Evolutionary conservation across 768 basidiomycete genomes (phyloP).

Genomic region (Suillus bovinus): DNA sequence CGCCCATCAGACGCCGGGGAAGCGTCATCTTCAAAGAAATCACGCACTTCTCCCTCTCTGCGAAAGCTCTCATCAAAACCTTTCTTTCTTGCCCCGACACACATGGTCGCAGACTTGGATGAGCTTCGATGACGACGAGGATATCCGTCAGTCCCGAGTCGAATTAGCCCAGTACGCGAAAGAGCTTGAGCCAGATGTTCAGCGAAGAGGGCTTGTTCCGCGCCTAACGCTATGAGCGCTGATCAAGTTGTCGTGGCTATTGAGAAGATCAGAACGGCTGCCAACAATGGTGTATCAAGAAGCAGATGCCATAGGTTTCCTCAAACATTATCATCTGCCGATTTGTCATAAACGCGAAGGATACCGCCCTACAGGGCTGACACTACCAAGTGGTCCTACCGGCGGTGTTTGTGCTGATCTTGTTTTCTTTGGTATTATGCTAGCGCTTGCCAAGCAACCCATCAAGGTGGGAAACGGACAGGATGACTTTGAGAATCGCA

Average conservation of each 20-base stretch:
- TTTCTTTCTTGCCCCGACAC: constrained; percentile 39
- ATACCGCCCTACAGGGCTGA: constrained; percentile 49
- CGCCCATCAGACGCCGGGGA: constrained; percentile 35
- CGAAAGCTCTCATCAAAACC: constrained; percentile 35
- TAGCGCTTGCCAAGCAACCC: constrained; percentile 45
- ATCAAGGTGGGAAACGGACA: constrained; percentile 53
- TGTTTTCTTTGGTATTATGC: constrained; percentile 45
- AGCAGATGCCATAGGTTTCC: constrained; percentile 46
- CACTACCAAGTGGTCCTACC: constrained; percentile 48
- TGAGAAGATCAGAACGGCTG: constrained; percentile 45
- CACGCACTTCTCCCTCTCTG: constrained; percentile 32
- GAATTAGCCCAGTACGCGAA: constrained; percentile 36
- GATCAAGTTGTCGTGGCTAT: constrained; percentile 43
- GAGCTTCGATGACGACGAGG: constrained; percentile 35
- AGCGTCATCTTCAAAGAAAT: constrained; percentile 29
- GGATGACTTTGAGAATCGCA: constrained; percentile 35
- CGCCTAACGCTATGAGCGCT: constrained; percentile 35
- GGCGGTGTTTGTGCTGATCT: constrained; percentile 52
- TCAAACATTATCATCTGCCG: background rate
- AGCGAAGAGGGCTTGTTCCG: constrained; percentile 15
- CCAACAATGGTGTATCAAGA: constrained; percentile 47
- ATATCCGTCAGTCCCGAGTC: constrained; percentile 28
- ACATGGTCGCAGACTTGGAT: constrained; percentile 32
- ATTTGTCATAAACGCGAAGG: constrained; percentile 26
- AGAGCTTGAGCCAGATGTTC: constrained; percentile 31